Evolutionary conservation across 352 stramenopile genomes (phyloP).

Genomic region (Phytopythium mirpurense): DNA sequence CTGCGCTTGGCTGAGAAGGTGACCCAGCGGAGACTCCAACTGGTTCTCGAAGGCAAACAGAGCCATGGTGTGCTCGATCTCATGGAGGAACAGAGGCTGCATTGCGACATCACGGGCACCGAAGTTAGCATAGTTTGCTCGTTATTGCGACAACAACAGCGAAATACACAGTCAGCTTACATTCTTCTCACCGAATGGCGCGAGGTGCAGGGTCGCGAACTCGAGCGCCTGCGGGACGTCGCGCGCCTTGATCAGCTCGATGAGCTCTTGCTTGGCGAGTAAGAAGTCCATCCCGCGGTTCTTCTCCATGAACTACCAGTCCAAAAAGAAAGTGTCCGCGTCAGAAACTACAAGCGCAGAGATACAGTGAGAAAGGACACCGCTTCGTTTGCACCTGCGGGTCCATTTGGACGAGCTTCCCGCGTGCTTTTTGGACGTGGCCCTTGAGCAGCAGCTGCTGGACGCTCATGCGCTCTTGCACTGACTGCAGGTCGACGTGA

Average conservation of each 20-base stretch:
- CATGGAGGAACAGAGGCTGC: conserved; percentile 60
- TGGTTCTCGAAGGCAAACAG: conserved; percentile 74
- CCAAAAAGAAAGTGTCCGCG: not conserved
- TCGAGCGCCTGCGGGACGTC: conserved; percentile 58
- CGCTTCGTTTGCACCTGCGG: conserved; percentile 33
- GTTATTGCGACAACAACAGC: too few relatives aligned
- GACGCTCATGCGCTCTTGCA: conserved; percentile 68
- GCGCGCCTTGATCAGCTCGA: conserved; percentile 70
- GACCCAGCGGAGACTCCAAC: conserved; percentile 41
- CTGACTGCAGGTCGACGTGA: conserved; percentile 65
- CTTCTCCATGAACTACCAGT: conserved; percentile 48
- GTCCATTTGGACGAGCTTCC: conserved; percentile 51
- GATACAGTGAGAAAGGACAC: too few relatives aligned
- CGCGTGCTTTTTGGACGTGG: conserved; percentile 49
- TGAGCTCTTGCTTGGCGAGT: conserved; percentile 76
- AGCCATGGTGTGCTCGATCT: conserved; percentile 77
- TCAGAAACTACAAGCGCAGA: too few relatives aligned
- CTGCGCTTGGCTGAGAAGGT: conserved; percentile 57
- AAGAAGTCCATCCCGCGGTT: conserved; percentile 64
- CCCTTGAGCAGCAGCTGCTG: conserved; percentile 62
- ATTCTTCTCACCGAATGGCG: conserved; percentile 68
- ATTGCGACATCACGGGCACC: too few relatives aligned
- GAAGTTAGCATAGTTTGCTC: too few relatives aligned
- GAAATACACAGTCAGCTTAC: conserved; percentile 32
- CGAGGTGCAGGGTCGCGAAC: conserved; percentile 70